Conservation (phyloP, 2,329 filamentous ascomycete species). For the Chalaropsis thielavioides region DNA sequence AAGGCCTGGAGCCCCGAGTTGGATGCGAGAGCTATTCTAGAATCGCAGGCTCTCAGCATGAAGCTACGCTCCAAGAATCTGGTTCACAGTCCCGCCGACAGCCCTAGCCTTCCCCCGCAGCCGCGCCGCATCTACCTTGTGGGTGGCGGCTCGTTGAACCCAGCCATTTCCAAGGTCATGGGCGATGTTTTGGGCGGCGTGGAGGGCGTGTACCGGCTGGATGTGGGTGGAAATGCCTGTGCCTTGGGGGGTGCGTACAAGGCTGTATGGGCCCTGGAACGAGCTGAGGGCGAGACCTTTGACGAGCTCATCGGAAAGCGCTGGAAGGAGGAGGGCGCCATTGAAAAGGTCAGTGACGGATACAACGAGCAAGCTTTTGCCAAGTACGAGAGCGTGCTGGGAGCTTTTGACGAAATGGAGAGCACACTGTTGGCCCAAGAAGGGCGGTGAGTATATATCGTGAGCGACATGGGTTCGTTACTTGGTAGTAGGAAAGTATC, state of each 20-base stretch:
- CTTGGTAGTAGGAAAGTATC: not conserved
- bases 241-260: conserved; percentile 91
- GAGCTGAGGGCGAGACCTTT: conserved; percentile 56
- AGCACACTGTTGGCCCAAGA: conserved; percentile 34
- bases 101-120: conserved; percentile 52
- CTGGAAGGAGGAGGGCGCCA: conserved; percentile 74
- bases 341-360: conserved; percentile 69
- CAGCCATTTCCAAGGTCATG: conserved; percentile 70
- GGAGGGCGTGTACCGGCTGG: conserved; percentile 84
- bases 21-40: conserved; percentile 79
- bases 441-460: conserved; percentile 18
- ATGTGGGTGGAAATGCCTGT: conserved; percentile 91
- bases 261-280: conserved; percentile 80
- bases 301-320: conserved; percentile 71
- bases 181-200: conserved; percentile 78
- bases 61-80: conserved; percentile 70
- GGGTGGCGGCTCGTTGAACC: conserved; percentile 79
- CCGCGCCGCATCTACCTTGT: conserved; percentile 86
- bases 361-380: conserved; percentile 64
- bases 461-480: not conserved
- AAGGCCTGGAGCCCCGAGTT: conserved; percentile 37
- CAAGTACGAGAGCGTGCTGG: conserved; percentile 60
- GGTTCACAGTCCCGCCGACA: conserved; percentile 40
- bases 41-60: conserved; percentile 88
- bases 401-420: conserved; percentile 68